Conservation (phyloP, 2,329 filamentous ascomycete species). For the Hortaea sp. region DNA sequence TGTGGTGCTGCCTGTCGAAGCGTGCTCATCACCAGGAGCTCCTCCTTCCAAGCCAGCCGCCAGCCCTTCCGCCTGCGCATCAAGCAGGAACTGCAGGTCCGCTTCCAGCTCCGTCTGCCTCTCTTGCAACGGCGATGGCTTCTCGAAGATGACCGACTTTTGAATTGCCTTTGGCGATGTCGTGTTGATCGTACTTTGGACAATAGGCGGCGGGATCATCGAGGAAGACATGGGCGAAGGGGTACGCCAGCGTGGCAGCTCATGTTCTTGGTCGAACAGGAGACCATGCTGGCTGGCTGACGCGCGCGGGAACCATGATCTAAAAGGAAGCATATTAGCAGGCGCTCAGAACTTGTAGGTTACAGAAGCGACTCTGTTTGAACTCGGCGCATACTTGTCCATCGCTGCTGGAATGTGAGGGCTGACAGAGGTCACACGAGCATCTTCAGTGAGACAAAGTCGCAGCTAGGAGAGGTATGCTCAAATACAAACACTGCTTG, state of each 20-base stretch:
- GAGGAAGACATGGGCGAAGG: conserved; percentile 23
- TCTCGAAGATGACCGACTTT: conserved; percentile 34
- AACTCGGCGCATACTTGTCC: neutral
- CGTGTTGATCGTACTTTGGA: conserved; percentile 20
- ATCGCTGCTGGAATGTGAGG: neutral
- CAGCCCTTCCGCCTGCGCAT: conserved; percentile 51
- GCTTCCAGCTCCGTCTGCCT: conserved; percentile 45
- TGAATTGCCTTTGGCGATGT: conserved; percentile 6
- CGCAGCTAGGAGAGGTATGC: no score
- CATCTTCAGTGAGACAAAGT: no score
- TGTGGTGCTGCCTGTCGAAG: conserved; percentile 41
- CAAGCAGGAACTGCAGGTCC: conserved; percentile 49
- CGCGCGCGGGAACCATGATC: conserved; percentile 19
- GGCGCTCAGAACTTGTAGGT: neutral
- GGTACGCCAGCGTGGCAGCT: conserved; percentile 24
- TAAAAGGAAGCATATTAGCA: conserved; percentile 12
- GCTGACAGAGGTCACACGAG: no score
- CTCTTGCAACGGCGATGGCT: conserved; percentile 27
- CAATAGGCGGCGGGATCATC: conserved; percentile 26
- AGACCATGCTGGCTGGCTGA: conserved; percentile 13
- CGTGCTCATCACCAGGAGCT: conserved; percentile 28
- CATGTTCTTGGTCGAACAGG: conserved; percentile 14
- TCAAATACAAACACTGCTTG: no score
- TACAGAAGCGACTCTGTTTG: no score
- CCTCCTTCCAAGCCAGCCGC: conserved; percentile 36